Conservation (phyloP, 2,329 filamentous ascomycete species). For the Neofusicoccum umdonicola region DNA sequence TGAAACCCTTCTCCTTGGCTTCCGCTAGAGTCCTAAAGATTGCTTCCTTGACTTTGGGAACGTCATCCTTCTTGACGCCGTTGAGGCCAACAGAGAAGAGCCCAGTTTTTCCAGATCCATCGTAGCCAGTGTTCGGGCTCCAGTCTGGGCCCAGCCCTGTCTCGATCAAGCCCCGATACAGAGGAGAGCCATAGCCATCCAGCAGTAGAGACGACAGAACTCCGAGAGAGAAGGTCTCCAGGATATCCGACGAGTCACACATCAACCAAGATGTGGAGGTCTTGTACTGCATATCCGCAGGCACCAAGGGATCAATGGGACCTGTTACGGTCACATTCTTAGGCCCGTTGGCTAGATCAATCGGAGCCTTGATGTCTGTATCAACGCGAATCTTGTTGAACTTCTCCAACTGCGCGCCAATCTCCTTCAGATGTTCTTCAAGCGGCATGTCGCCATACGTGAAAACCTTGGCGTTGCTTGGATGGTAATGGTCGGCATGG, state of each 20-base stretch:
- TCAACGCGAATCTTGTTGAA: conserved; percentile 73
- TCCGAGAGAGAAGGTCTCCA: conserved; percentile 84
- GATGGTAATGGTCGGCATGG: conserved; percentile 91
- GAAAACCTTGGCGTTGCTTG: conserved; percentile 92
- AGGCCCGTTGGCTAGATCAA: conserved; percentile 66
- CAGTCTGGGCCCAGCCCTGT: conserved; percentile 88
- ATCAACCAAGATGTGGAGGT: conserved; percentile 92
- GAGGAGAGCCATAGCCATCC: conserved; percentile 91
- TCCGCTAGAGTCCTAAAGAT: conserved; percentile 71
- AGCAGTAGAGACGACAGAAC: conserved; percentile 81
- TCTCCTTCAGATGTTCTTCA: conserved; percentile 72
- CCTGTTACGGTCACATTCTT: conserved; percentile 70
- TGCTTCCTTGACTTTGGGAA: conserved; percentile 71
- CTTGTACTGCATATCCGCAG: conserved; percentile 84
- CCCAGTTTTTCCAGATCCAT: conserved; percentile 70
- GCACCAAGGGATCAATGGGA: conserved; percentile 82
- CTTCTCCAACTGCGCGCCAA: conserved; percentile 69
- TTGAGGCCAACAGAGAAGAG: conserved; percentile 90
- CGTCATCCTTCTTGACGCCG: conserved; percentile 79
- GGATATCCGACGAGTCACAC: conserved; percentile 74
- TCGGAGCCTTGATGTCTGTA: conserved; percentile 71
- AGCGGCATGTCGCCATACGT: conserved; percentile 94
- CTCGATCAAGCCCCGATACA: conserved; percentile 87
- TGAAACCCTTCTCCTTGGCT: conserved; percentile 74
- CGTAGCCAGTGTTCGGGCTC: conserved; percentile 91